These are phyloP conservation scores for Entomortierella lignicola DNA, from an alignment of 192 early-diverging fungal genomes.

Conservation along the genomic window DNA sequence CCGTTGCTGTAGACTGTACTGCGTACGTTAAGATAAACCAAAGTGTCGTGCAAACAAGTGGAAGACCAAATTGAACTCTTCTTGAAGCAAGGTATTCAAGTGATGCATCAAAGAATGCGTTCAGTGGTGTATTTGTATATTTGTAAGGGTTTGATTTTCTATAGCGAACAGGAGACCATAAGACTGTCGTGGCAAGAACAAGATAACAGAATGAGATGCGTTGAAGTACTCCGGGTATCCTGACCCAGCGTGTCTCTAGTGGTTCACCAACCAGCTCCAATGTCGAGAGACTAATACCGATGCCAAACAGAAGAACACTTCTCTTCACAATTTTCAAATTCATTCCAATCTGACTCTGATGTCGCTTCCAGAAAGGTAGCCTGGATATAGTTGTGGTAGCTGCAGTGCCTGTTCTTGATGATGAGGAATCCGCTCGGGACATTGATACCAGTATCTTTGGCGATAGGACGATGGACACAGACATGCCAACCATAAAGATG, in stretches of 20 bases:
- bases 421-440: background rate
- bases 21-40: slow-evolving; percentile 35
- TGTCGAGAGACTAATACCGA: slow-evolving; percentile 50
- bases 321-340: slow-evolving; percentile 41
- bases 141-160: background rate
- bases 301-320: slow-evolving; percentile 32
- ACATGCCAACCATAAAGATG: slow-evolving; percentile 64
- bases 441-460: slow-evolving; percentile 6
- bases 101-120: slow-evolving; percentile 4
- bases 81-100: background rate
- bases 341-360: background rate
- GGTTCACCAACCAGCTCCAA: slow-evolving; percentile 20
- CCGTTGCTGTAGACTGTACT: slow-evolving; percentile 34
- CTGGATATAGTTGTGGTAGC: background rate
- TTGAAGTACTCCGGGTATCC: slow-evolving; percentile 60
- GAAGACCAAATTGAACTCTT: background rate
- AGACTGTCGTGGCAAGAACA: slow-evolving; percentile 23
- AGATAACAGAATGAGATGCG: slow-evolving; percentile 60
- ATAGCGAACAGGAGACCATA: slow-evolving; percentile 29
- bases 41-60: slow-evolving; percentile 16
- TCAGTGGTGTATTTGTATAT: too few relatives aligned
- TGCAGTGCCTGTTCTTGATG: background rate
- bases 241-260: background rate
- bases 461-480: slow-evolving; percentile 36
- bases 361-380: slow-evolving; percentile 3